Evolutionary conservation across 106 monocot species (phyloP).

Genomic region (Allium cepa): DNA sequence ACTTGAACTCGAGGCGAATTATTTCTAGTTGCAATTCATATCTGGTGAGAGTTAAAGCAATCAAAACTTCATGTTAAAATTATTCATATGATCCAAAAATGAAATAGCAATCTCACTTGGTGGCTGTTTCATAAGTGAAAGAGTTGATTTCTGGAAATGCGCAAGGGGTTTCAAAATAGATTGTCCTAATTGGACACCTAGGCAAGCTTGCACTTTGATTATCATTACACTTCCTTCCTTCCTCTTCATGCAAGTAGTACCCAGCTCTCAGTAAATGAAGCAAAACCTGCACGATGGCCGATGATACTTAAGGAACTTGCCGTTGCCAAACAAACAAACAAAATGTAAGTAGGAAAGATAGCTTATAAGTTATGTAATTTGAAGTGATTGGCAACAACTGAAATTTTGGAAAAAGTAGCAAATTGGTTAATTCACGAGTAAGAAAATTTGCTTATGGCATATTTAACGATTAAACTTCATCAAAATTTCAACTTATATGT

Average conservation of each 20-base stretch:
- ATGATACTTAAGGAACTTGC: no score
- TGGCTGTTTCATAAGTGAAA: constrained; percentile 86
- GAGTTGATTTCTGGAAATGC: constrained; percentile 94
- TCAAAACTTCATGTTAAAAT: not conserved
- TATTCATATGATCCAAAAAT: not conserved
- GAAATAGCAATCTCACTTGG: constrained; percentile 36
- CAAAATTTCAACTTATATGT: no score
- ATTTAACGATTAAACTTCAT: no score
- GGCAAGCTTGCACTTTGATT: constrained; percentile 14
- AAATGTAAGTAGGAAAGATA: no score
- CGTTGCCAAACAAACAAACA: not conserved
- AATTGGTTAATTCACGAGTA: no score
- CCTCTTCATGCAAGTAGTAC: constrained; percentile 50
- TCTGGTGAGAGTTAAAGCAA: constrained; percentile 24
- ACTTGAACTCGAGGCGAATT: constrained; percentile 82
- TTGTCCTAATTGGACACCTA: constrained; percentile 73
- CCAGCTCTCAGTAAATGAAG: constrained; percentile 93
- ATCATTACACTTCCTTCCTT: constrained; percentile 16
- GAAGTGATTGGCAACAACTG: no score
- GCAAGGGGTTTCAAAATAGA: constrained; percentile 85
- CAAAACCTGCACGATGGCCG: constrained; percentile 47
- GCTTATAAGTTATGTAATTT: no score
- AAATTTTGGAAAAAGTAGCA: no score
- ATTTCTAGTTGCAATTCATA: constrained; percentile 88
- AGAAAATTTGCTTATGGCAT: no score